Evolutionary conservation across 1,284 basidiomycete genomes (phyloP), one percentile per base, ranked within the genome.

Genomic region (Ustilago sp.): DNA sequence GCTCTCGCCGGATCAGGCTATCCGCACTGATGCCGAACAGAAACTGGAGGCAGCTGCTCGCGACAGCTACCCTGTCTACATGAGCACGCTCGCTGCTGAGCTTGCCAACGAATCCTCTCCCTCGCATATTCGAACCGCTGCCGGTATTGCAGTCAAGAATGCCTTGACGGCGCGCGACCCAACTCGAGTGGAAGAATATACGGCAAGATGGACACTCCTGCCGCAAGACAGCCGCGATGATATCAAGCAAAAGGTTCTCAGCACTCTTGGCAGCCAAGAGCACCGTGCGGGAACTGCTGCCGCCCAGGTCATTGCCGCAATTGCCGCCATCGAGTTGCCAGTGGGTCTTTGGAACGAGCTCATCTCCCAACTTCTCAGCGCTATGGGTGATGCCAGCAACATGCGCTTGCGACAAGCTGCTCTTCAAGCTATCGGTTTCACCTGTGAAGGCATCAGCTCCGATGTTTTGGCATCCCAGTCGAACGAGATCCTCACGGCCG

Each of bases 401-500:
- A 88, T 90, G 15, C 92, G 92, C 78, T 88, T 98, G 81, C 91
- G 92, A 83, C 93, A 98, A 78, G 91, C 94, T 17, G 95, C 96
- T 17, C 89, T 99, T 35, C 94, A 97, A 87, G 91, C 95, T 32
- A 94, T 99, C 87, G 96, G 96, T 63, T 98, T 93, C 88, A 94
- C 98, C 85, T 99, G 96, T 88, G 97, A 99, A 88, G 89, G 91
- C 56, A 94, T 98, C 87, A 70, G 70, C 51, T 67, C 74, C 39
- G 94, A 96, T 80, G 92, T 95, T 71, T 88, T 99, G 69, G 91
- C 91, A 57, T 86, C 93, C 60, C 92, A 94, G 83, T 94, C 96
- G 9, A 98, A 99, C 85, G 95, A 99, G 87, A 99, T 99, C 83
- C 88, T 99, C 63, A 99, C 97, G 23, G 96, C 96, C 23, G 97